A percentile compares a stretch with the other conserved stretches of the same genome.
These are phyloP conservation scores for Aspergillus bombycis DNA, from an alignment of 2,329 filamentous ascomycete genomes.

Conservation along the genomic window DNA sequence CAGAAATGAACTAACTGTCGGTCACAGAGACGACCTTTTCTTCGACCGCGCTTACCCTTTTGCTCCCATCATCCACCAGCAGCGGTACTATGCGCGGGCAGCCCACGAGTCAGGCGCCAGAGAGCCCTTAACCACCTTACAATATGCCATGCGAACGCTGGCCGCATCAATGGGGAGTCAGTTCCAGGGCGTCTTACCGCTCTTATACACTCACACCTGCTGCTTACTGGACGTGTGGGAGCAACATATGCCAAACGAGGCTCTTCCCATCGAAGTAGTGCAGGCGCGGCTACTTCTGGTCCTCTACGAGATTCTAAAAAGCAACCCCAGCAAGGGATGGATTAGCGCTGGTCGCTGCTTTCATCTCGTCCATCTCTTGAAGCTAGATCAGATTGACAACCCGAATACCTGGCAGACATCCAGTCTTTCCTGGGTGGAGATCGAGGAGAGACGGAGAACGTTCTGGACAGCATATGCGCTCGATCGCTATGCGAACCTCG, in stretches of 20 bases:
- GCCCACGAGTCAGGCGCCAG: neutral
- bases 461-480: neutral
- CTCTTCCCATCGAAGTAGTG: neutral
- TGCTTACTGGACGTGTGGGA: neutral
- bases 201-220: neutral
- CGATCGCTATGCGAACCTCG: neutral
- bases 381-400: neutral
- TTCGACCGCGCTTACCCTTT: neutral
- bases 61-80: neutral
- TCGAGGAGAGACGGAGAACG: neutral
- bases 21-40: neutral
- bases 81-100: neutral
- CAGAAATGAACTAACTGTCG: neutral
- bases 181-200: neutral
- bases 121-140: neutral
- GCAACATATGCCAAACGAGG: neutral
- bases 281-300: neutral
- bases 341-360: neutral
- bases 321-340: neutral
- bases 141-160: neutral
- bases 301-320: neutral
- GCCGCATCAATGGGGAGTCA: neutral
- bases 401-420: neutral
- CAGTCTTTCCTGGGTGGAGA: neutral
- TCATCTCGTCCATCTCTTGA: neutral